A percentile compares a stretch with the other conserved stretches of the same genome.
phyloP scores from a whole-genome alignment of 2,329 filamentous ascomycete species.

The Zasmidium cellare region DNA sequence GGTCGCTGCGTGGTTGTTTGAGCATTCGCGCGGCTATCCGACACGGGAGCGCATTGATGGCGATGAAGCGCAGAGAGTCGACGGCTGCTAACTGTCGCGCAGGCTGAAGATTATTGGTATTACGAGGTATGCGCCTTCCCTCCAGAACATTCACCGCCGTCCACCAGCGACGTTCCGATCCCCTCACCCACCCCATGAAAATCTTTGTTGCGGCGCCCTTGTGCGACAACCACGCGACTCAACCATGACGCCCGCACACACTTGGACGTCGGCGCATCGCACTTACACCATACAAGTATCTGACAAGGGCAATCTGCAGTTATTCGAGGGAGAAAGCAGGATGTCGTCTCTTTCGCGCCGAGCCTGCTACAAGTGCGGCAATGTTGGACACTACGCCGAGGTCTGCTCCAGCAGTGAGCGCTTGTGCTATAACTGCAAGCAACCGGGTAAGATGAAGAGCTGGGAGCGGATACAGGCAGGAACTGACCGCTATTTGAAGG shows the following conservation, averaged over 20 bases:
- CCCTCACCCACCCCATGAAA: conserved; percentile 11
- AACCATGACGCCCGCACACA: conserved; percentile 5
- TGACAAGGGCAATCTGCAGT: conserved; percentile 18
- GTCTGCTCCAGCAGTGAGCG: conserved; percentile 97
- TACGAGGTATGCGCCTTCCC: conserved; percentile 19
- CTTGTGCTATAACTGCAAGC: conserved; percentile 99
- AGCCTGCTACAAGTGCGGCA: conserved; percentile 56
- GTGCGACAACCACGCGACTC: not conserved
- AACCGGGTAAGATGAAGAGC: conserved; percentile 60
- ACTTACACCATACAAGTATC: conserved; percentile 10
- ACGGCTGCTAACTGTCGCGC: conserved; percentile 12
- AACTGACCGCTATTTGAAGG: conserved; percentile 49
- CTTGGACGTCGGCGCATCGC: conserved; percentile 9
- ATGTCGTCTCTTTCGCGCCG: conserved; percentile 56
- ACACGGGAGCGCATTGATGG: not conserved
- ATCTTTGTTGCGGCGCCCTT: conserved; percentile 4
- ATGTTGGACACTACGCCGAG: conserved; percentile 64
- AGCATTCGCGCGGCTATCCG: conserved; percentile 4
- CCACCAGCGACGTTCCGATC: not conserved
- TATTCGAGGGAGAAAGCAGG: conserved; percentile 24
- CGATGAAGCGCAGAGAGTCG: not conserved
- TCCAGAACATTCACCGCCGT: conserved; percentile 7
- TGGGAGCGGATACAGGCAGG: conserved; percentile 33
- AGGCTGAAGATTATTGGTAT: conserved; percentile 19
- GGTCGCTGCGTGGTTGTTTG: conserved; percentile 1